Conservation (phyloP, 2,329 filamentous ascomycete genomes). For the Drechslera avenae region DNA sequence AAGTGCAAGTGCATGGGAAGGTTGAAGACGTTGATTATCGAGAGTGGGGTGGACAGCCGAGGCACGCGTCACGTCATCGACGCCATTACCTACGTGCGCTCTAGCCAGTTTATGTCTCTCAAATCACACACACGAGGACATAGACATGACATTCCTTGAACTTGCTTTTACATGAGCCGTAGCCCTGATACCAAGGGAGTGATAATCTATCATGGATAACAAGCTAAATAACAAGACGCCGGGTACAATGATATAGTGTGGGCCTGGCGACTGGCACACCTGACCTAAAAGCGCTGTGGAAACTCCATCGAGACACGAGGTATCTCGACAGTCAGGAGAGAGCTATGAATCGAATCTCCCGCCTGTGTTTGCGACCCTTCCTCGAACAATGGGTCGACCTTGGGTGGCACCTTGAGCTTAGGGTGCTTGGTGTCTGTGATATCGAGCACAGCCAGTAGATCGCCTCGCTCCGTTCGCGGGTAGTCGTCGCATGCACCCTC, state of each 20-base stretch:
- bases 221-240: too few relatives aligned
- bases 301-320: not conserved
- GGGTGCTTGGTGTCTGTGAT: constrained; percentile 3
- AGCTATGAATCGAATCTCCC: not conserved
- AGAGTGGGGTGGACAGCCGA: not conserved
- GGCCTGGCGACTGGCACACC: not conserved
- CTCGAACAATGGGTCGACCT: not conserved
- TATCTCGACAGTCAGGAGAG: not conserved
- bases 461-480: constrained; percentile 4
- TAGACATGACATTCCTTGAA: too few relatives aligned
- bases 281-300: not conserved
- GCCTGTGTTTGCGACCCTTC: not conserved
- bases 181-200: too few relatives aligned
- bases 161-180: too few relatives aligned
- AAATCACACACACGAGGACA: too few relatives aligned
- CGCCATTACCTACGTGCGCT: not conserved
- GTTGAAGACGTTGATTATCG: constrained; percentile 3
- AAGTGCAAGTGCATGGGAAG: not conserved
- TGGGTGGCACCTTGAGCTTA: not conserved
- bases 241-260: too few relatives aligned
- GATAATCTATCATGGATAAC: too few relatives aligned
- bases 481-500: constrained; percentile 3
- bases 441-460: constrained; percentile 10
- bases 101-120: too few relatives aligned
- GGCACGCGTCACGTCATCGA: constrained; percentile 3